phyloP scores from a whole-genome alignment of 2,329 filamentous ascomycete species.

The Epichloe scottii region DNA sequence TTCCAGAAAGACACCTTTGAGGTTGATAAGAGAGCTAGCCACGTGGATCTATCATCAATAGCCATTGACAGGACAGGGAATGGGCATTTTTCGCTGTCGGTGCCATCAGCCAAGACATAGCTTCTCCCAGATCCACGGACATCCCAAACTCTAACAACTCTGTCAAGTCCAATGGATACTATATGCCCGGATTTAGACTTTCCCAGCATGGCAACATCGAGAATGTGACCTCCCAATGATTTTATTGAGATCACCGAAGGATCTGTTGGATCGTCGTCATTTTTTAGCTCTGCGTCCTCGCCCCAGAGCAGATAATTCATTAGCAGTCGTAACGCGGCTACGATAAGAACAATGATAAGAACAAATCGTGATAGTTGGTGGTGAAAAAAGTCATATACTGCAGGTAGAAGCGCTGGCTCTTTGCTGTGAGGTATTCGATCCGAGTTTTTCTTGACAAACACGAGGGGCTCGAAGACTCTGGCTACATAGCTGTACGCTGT shows the following conservation, averaged over 20 bases:
- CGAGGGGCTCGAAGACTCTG: slow-evolving; percentile 59
- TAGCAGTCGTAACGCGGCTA: slow-evolving; percentile 54
- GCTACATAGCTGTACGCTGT: slow-evolving; percentile 59
- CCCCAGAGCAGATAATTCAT: slow-evolving; percentile 66
- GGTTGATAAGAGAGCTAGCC: slow-evolving; percentile 53
- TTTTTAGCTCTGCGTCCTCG: slow-evolving; percentile 35
- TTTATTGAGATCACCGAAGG: slow-evolving; percentile 43
- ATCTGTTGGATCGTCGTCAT: slow-evolving; percentile 32
- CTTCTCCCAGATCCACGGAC: slow-evolving; percentile 31
- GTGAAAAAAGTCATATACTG: slow-evolving; percentile 52
- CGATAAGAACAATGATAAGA: slow-evolving; percentile 47
- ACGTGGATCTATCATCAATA: slow-evolving; percentile 50
- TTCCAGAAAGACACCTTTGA: slow-evolving; percentile 47
- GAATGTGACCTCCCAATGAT: slow-evolving; percentile 49
- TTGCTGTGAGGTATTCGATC: slow-evolving; percentile 45
- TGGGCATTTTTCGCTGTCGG: slow-evolving; percentile 28
- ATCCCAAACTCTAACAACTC: slow-evolving; percentile 55
- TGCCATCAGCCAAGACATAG: slow-evolving; percentile 29
- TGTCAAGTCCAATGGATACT: slow-evolving; percentile 58
- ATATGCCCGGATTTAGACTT: slow-evolving; percentile 52
- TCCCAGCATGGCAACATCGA: slow-evolving; percentile 56
- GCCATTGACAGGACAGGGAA: slow-evolving; percentile 52
- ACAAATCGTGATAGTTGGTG: slow-evolving; percentile 47
- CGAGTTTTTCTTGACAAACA: slow-evolving; percentile 58
- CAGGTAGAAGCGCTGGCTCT: slow-evolving; percentile 23